These are phyloP conservation scores for Dryas integrifolia DNA, from an alignment of 331 rosid genomes.

Conservation along the genomic window DNA sequence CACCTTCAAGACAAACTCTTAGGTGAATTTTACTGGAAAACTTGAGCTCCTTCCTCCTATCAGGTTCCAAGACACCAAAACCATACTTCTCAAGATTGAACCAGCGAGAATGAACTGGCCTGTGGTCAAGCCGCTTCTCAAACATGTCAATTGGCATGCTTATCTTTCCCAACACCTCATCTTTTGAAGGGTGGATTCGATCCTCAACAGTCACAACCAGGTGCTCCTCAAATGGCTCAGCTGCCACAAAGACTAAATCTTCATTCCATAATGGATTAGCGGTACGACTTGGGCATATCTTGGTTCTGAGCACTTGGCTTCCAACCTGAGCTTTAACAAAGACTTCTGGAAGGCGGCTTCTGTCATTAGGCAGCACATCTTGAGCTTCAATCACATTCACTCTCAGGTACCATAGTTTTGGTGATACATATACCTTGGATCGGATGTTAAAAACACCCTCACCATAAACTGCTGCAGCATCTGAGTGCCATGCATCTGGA, in stretches of 20 bases:
- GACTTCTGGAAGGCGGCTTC: slow-evolving; percentile 64
- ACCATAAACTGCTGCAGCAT: slow-evolving; percentile 74
- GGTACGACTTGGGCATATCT: slow-evolving; percentile 52
- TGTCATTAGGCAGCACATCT: slow-evolving; percentile 62
- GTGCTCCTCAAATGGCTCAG: slow-evolving; percentile 92
- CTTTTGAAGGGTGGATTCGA: slow-evolving; percentile 61
- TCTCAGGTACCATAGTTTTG: slow-evolving; percentile 87
- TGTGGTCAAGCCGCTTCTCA: slow-evolving; percentile 73
- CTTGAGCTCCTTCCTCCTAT: slow-evolving; percentile 76
- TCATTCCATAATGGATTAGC: slow-evolving; percentile 79
- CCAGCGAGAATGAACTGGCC: slow-evolving; percentile 84
- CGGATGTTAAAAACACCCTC: slow-evolving; percentile 75
- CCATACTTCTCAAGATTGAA: slow-evolving; percentile 78
- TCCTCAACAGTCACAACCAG: slow-evolving; percentile 65
- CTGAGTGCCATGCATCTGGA: slow-evolving; percentile 89
- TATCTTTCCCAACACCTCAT: slow-evolving; percentile 73
- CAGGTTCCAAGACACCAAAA: slow-evolving; percentile 72
- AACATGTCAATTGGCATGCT: slow-evolving; percentile 60
- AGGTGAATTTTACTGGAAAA: slow-evolving; percentile 79
- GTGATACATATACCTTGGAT: slow-evolving; percentile 91
- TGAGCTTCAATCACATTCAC: slow-evolving; percentile 87
- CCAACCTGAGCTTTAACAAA: slow-evolving; percentile 82
- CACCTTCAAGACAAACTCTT: slow-evolving; percentile 90
- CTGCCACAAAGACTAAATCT: slow-evolving; percentile 82
- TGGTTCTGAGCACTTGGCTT: slow-evolving; percentile 66